Evolutionary conservation across 768 basidiomycete genomes (phyloP), one percentile per base, ranked within the genome.

Genomic region (Lepiota brunneoincarnata): DNA sequence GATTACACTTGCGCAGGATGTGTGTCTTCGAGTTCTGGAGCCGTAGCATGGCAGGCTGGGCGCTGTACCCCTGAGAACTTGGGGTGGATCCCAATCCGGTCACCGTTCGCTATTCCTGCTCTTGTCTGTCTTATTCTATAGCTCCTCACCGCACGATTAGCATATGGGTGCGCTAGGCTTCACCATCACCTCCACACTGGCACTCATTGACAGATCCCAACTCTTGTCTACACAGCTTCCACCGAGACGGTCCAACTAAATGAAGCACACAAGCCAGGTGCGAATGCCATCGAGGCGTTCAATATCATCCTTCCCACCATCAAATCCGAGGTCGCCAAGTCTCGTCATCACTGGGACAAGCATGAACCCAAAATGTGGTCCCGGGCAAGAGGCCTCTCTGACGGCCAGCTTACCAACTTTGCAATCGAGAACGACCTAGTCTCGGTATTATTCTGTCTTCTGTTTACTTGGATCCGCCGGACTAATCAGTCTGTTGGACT

Each of bases 291-390:
- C 57, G 79, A 82, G 37, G 89, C 88, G 0, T 91, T 90, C 73
- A 74, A 77, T 37, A 52, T 67, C 48, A 72, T 87, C 56, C 67
- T 81, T 28, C 72, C 66, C 41, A 64, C 63, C 12, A 86, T 92
- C 74, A 89, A 85, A 71, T 41, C 67, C n/a, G 83, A 81, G 64
- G 83, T 91, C 60, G 40, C 83, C 54, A 80, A 76, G 54, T 87
- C 87, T 45, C 84, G 90, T 54, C 76, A 68, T 48, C 59, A 86
- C 56, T 90, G 89, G 90, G 75, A 89, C 70, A 73, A 76, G 57
- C 88, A 90, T 63, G 84, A 86, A 65, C 83, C 83, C 53, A 75
- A 67, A 60, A 79, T 91, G 88, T 91, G 87, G 86, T 72, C 77
- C 11, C 75, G 85, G 34, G 87, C 84, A 0, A 57, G 60, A 41